These are phyloP conservation scores for Closterium sp. DNA, from an alignment of 139 green algal species.

Conservation along the genomic window DNA sequence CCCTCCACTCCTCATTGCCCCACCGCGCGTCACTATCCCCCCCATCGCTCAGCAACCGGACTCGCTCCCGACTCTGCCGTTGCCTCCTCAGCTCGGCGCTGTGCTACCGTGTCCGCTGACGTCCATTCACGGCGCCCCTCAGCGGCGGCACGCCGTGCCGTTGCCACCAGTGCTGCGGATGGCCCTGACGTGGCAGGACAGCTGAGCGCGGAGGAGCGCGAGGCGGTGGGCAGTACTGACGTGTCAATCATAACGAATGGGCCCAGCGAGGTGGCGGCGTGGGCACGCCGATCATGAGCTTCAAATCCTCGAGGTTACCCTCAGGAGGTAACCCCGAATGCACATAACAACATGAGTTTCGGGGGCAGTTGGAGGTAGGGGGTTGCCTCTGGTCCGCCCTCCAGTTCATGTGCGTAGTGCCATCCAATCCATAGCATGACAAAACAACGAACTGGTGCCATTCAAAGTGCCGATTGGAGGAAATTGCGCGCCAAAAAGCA, in stretches of 20 bases:
- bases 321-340: no score
- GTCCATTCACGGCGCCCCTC: background rate
- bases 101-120: background rate
- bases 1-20: background rate
- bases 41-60: background rate
- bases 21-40: background rate
- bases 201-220: background rate
- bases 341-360: no score
- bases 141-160: background rate
- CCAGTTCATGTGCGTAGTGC: no score
- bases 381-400: no score
- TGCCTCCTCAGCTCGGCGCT: background rate
- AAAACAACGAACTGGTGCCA: no score
- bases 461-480: no score
- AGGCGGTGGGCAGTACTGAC: constrained; percentile 5
- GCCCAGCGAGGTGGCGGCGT: constrained; percentile 44
- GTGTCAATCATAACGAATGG: constrained; percentile 52
- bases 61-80: background rate
- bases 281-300: no score
- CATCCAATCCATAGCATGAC: no score
- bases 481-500: no score
- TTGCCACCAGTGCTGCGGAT: background rate
- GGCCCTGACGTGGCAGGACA: background rate
- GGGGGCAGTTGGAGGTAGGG: no score
- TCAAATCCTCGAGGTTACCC: no score